Percentiles rank a stretch among this genome's conserved stretches.
Evolutionary conservation across 2,329 filamentous ascomycete species (phyloP).

Genomic region (Colletotrichum tropicale): DNA sequence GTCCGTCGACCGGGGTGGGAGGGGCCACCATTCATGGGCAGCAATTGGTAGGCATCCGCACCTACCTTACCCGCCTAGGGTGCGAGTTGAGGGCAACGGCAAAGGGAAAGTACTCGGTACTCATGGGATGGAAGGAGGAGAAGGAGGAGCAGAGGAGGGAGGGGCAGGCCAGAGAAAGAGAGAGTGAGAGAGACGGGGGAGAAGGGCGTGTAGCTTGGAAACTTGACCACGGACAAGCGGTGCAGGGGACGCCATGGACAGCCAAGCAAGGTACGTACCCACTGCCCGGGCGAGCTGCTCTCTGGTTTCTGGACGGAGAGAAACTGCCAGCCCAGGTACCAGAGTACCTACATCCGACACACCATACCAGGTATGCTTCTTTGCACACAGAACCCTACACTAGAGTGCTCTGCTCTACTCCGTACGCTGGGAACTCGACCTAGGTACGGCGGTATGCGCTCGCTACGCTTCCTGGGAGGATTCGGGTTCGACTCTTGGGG

Average conservation of each 20-base stretch:
- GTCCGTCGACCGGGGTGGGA: slow-evolving; percentile 11
- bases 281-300: background rate
- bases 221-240: background rate
- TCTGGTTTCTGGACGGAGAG: background rate
- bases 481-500: background rate
- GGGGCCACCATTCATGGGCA: background rate
- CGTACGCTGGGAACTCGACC: background rate
- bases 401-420: background rate
- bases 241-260: background rate
- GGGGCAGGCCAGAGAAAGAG: background rate
- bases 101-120: background rate
- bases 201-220: background rate
- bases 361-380: background rate
- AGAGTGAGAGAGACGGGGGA: background rate
- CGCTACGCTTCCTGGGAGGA: background rate
- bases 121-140: slow-evolving; percentile 1
- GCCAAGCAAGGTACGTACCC: background rate
- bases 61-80: background rate
- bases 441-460: background rate
- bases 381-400: background rate
- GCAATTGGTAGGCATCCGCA: background rate
- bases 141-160: background rate
- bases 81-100: background rate
- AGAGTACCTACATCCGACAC: background rate
- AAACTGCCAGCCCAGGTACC: background rate